Conservation (phyloP, 306 rosid genomes). For the Malus orientalis region DNA sequence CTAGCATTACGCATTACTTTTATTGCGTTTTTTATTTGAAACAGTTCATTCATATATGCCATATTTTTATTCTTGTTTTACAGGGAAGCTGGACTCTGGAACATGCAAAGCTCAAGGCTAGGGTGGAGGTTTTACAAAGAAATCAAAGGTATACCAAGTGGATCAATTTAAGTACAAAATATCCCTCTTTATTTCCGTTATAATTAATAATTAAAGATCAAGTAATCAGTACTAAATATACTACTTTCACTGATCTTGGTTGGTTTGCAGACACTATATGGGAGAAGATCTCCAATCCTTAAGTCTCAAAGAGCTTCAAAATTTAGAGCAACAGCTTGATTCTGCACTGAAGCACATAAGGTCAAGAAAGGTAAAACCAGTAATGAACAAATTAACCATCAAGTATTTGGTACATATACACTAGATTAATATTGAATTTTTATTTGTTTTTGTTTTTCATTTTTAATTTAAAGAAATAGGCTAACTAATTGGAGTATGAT, state of each 20-base stretch:
- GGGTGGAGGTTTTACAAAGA: conserved; percentile 62
- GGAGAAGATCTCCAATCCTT: conserved; percentile 69
- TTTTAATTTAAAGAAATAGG: neutral
- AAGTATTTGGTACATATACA: neutral
- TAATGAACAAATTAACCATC: neutral
- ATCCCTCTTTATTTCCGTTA: neutral
- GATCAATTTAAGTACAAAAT: neutral
- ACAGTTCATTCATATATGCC: neutral
- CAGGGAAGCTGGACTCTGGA: conserved; percentile 76
- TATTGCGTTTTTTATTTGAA: neutral
- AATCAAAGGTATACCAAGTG: conserved; percentile 41
- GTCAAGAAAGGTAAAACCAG: conserved; percentile 51
- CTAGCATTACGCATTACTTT: neutral
- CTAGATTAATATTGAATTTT: neutral
- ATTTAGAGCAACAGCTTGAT: conserved; percentile 82
- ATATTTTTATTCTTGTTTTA: neutral
- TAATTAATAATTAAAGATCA: neutral
- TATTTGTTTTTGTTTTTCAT: neutral
- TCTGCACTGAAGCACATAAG: conserved; percentile 71
- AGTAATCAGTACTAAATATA: neutral
- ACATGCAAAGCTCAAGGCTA: conserved; percentile 78
- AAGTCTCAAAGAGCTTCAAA: conserved; percentile 66
- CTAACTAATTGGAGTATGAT: neutral
- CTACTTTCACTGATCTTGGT: neutral
- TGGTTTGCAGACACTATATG: conserved; percentile 54